Percentiles rank a stretch among this genome's conserved stretches.
These are phyloP conservation scores for Microsporum ferrugineum DNA, from an alignment of 2,329 filamentous ascomycete genomes.

Conservation along the genomic window DNA sequence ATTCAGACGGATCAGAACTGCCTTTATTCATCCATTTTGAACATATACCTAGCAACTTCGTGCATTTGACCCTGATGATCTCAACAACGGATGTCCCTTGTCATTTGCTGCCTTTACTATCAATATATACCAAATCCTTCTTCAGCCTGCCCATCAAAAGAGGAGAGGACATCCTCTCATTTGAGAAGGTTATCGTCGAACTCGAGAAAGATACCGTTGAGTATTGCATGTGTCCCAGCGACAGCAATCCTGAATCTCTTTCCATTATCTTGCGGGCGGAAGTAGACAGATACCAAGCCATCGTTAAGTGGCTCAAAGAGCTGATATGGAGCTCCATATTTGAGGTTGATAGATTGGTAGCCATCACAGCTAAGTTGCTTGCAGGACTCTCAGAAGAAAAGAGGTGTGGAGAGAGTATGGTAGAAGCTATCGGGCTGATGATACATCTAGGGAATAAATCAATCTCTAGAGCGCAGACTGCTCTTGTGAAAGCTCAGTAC, in stretches of 20 bases:
- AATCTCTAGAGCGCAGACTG: constrained; percentile 63
- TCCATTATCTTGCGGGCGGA: constrained; percentile 77
- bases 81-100: constrained; percentile 66
- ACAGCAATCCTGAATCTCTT: constrained; percentile 62
- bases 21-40: constrained; percentile 95
- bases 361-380: constrained; percentile 64
- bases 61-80: constrained; percentile 69
- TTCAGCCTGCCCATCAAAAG: constrained; percentile 81
- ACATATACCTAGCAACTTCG: constrained; percentile 85
- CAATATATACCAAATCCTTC: constrained; percentile 81
- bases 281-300: constrained; percentile 69
- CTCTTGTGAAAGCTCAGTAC: constrained; percentile 77
- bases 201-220: constrained; percentile 84
- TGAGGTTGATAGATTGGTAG: constrained; percentile 55
- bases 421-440: constrained; percentile 55
- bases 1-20: constrained; percentile 51
- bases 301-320: constrained; percentile 72
- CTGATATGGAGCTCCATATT: constrained; percentile 85
- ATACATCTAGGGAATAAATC: constrained; percentile 70
- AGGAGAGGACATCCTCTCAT: constrained; percentile 65
- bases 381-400: constrained; percentile 89
- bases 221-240: constrained; percentile 61
- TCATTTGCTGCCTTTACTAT: constrained; percentile 72
- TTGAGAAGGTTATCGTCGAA: constrained; percentile 84
- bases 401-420: constrained; percentile 61